Base-by-base conservation (phyloP, 1,284 basidiomycete genomes). In the Moniliella sp. region DNA sequence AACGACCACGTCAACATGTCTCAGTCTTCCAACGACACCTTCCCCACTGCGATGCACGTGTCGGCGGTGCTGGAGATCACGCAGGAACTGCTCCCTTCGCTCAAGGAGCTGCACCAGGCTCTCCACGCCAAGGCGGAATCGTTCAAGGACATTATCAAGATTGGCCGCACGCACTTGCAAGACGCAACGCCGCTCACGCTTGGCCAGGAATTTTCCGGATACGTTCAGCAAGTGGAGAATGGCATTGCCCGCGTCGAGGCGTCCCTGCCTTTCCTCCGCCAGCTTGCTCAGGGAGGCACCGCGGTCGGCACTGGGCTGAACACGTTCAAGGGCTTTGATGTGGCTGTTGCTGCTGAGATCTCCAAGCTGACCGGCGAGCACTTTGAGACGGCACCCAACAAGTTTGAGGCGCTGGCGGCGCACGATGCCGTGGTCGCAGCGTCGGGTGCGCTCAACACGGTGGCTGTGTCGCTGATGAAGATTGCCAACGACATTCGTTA, bases 1-100 rank as follows among this genome's bases (percentile, higher is more conserved):
- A 99, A 99, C 63, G 91, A 99, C 62, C 91, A 99, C 66, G 88
- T 94, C 56, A 99, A 99, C 69, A 93, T 81, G 79, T 84, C 80
- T 62, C 91, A 97, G 65, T 88, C 81, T 48, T 91, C 83, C 60
- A 99, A 99, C 61, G 91, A 99, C 65, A 88, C 86, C 79, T 81
- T 97, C 72, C 91, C 91, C 12, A 97, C 91, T 16, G 91, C 78
- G 9, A 99, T 99, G 91, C 91, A 99, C 65, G 74, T 99, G 38
- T 82, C 91, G 29, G 81, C 84, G 28, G 86, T 93, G 29, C 75
- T 74, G 21, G 84, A 97, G 65, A 73, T 97, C 55, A 71, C 72
- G 57, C 64, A 71, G 29, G 69, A 71, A 27, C 71, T 99, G 33
- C 61, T 99, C 38, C 91, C 91, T 23, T 82, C 86, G 14, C 66